phyloP scores from a whole-genome alignment of 331 rosid genomes.

The Dryas integrifolia region DNA sequence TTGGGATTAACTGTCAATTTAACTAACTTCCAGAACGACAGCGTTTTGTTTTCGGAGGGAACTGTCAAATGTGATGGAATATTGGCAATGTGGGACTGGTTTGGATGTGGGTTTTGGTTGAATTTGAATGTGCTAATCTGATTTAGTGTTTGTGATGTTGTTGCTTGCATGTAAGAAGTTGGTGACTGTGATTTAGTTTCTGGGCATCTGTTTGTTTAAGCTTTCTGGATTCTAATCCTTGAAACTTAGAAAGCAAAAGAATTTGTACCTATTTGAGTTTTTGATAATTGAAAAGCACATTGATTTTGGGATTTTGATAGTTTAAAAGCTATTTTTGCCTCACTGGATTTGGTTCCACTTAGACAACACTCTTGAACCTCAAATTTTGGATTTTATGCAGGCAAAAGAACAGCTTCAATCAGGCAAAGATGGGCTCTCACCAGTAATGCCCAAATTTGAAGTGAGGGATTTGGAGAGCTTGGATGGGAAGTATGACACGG shows the following conservation, averaged over 20 bases:
- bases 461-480: constrained; percentile 89
- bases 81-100: not conserved
- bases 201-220: too few relatives aligned
- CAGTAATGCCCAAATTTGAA: constrained; percentile 62
- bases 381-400: constrained; percentile 30
- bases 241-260: too few relatives aligned
- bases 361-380: not conserved
- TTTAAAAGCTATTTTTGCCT: not conserved
- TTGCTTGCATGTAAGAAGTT: not conserved
- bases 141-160: not conserved
- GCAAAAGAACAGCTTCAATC: constrained; percentile 54
- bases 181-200: not conserved
- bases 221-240: too few relatives aligned
- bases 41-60: not conserved
- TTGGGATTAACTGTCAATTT: too few relatives aligned
- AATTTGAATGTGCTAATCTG: not conserved
- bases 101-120: not conserved
- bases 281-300: not conserved
- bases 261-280: not conserved
- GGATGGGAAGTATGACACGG: constrained; percentile 71
- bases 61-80: not conserved
- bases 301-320: not conserved
- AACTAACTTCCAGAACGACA: too few relatives aligned
- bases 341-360: too few relatives aligned
- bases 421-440: constrained; percentile 28